These are phyloP conservation scores for Amanita fuliginea DNA, from an alignment of 768 basidiomycete species.

Conservation along the genomic window DNA sequence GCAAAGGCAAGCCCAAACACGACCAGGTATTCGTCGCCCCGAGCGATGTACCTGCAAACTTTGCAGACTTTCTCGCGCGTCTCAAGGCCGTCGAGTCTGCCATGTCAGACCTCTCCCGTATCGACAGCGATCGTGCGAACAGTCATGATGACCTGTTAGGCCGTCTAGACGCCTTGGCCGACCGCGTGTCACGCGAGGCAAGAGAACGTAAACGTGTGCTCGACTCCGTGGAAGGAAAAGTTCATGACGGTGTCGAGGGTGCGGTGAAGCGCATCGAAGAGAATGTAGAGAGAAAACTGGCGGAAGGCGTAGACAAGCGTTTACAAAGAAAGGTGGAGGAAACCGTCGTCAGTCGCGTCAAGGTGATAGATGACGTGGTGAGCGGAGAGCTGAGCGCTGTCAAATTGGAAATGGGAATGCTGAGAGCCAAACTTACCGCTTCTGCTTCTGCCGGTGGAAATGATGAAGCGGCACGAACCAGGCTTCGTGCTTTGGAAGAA, in stretches of 20 bases:
- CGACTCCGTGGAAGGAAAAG: conserved; percentile 1
- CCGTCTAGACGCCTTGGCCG: conserved; percentile 47
- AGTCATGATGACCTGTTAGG: conserved; percentile 40
- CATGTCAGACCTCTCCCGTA: conserved; percentile 46
- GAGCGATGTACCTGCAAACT: conserved; percentile 47
- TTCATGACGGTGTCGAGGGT: conserved; percentile 10
- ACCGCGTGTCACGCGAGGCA: conserved; percentile 26
- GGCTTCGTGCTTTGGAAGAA: conserved; percentile 49
- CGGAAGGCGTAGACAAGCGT: conserved; percentile 9
- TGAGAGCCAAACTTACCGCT: conserved; percentile 30
- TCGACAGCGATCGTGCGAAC: conserved; percentile 44
- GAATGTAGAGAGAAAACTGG: conserved; percentile 1
- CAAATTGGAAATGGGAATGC: conserved; percentile 42
- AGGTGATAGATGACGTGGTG: conserved; percentile 28
- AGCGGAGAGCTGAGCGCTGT: conserved; percentile 36
- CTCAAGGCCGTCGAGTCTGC: conserved; percentile 54
- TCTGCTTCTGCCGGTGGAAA: conserved; percentile 10
- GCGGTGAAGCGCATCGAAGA: conserved; percentile 22
- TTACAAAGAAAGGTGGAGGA: background rate
- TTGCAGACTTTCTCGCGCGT: conserved; percentile 54
- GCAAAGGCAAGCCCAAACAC: conserved; percentile 8
- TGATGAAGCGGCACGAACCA: conserved; percentile 49
- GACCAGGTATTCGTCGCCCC: conserved; percentile 38
- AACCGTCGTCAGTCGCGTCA: conserved; percentile 16
- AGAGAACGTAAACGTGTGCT: conserved; percentile 7